A percentile compares a stretch with the other conserved stretches of the same genome.
These are phyloP conservation scores for Cadophora malorum DNA, from an alignment of 2,329 filamentous ascomycete species.

Conservation along the genomic window DNA sequence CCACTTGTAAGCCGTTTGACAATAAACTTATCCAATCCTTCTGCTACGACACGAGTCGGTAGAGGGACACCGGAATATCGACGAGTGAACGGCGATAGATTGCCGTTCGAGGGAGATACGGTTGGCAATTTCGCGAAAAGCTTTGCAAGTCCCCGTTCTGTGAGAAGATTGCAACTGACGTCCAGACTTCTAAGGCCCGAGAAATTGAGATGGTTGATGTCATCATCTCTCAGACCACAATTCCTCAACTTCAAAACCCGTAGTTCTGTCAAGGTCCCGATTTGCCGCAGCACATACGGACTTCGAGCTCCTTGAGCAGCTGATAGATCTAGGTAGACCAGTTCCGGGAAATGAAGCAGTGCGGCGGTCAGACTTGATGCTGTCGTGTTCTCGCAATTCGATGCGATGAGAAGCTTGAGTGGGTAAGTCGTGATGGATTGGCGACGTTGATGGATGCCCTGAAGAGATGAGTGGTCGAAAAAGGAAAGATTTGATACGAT, in stretches of 20 bases:
- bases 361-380: slow-evolving; percentile 31
- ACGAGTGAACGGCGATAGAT: slow-evolving; percentile 16
- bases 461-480: slow-evolving; percentile 36
- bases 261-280: slow-evolving; percentile 30
- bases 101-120: slow-evolving; percentile 1
- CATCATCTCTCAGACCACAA: slow-evolving; percentile 35
- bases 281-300: slow-evolving; percentile 31
- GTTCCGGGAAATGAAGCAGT: slow-evolving; percentile 32
- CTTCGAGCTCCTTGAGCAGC: slow-evolving; percentile 31
- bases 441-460: slow-evolving; percentile 24
- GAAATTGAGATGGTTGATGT: slow-evolving; percentile 31
- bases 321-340: slow-evolving; percentile 37
- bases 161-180: slow-evolving; percentile 34
- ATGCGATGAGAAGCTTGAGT: slow-evolving; percentile 32
- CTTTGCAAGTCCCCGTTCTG: slow-evolving; percentile 30
- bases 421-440: slow-evolving; percentile 24
- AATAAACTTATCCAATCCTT: slow-evolving; percentile 30
- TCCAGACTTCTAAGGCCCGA: slow-evolving; percentile 33
- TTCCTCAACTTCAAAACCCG: slow-evolving; percentile 33
- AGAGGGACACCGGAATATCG: slow-evolving; percentile 27
- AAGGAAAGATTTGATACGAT: slow-evolving; percentile 35
- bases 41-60: slow-evolving; percentile 20
- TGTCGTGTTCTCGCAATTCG: slow-evolving; percentile 36
- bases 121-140: slow-evolving; percentile 30
- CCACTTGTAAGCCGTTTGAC: slow-evolving; percentile 26